A percentile compares a stretch with the other conserved stretches of the same genome.
Conservation (phyloP, 108 stramenopile genomes). For the Cylindrotheca fusiformis region DNA sequence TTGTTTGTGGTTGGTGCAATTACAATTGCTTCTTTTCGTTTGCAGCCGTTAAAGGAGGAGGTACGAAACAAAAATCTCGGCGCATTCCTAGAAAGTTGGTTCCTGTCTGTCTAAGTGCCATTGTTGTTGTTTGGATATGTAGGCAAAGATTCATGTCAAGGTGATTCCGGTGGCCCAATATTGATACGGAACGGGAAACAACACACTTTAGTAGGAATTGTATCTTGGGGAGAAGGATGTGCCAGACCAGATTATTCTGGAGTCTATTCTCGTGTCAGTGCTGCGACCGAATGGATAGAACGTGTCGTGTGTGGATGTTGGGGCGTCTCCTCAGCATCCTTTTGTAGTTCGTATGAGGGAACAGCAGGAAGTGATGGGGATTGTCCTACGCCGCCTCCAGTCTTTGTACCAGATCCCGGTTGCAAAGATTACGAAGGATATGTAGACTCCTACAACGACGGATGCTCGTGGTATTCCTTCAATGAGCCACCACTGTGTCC, state of each 20-base stretch:
- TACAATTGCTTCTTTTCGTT: too few species aligned
- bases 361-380: background rate
- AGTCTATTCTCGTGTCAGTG: slow-evolving; percentile 56
- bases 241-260: slow-evolving; percentile 31
- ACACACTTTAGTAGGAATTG: slow-evolving; percentile 15
- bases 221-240: slow-evolving; percentile 27
- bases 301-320: slow-evolving; percentile 38
- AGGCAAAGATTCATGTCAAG: slow-evolving; percentile 45
- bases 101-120: slow-evolving; percentile 27
- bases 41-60: too few species aligned
- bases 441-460: background rate
- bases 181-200: slow-evolving; percentile 15
- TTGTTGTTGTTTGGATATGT: slow-evolving; percentile 12
- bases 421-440: background rate
- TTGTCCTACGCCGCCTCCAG: background rate
- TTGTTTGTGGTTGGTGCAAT: too few species aligned
- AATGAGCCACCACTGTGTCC: background rate
- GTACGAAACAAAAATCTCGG: too few species aligned
- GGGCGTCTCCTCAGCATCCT: background rate
- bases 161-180: slow-evolving; percentile 55
- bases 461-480: background rate
- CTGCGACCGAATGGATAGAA: slow-evolving; percentile 50
- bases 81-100: too few species aligned
- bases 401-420: background rate
- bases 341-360: background rate